phyloP scores from a whole-genome alignment of 2,329 filamentous ascomycete genomes.

The Nigrograna mackinnonii region DNA sequence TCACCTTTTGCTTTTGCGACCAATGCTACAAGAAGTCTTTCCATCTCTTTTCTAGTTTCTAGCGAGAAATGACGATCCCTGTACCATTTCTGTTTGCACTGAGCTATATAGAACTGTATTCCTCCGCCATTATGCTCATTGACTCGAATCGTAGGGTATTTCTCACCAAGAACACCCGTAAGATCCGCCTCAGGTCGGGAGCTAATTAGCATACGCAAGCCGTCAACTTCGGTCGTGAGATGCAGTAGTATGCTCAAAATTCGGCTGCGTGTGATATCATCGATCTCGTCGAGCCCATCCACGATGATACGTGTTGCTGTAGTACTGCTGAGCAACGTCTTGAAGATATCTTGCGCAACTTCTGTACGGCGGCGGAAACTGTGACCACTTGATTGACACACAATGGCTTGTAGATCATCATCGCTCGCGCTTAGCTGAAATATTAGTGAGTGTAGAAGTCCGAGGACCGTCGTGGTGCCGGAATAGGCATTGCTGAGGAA shows the following conservation, averaged over 20 bases:
- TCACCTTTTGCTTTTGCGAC: slow-evolving; percentile 26
- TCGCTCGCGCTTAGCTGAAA: slow-evolving; percentile 22
- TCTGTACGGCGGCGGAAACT: slow-evolving; percentile 13
- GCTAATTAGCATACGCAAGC: slow-evolving; percentile 18
- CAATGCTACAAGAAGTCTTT: slow-evolving; percentile 14
- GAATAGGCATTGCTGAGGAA: slow-evolving; percentile 15
- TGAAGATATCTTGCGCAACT: slow-evolving; percentile 1
- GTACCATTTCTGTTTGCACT: slow-evolving; percentile 3
- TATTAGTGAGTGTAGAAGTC: slow-evolving; percentile 24
- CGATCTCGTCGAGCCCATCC: not conserved
- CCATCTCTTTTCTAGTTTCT: slow-evolving; percentile 15
- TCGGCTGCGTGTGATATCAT: not conserved
- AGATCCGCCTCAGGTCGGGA: slow-evolving; percentile 29
- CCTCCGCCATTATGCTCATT: not conserved
- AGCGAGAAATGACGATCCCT: slow-evolving; percentile 2
- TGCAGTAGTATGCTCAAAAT: slow-evolving; percentile 1
- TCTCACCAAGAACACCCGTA: slow-evolving; percentile 1
- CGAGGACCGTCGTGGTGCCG: slow-evolving; percentile 2
- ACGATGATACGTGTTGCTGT: slow-evolving; percentile 1
- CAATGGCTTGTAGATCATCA: slow-evolving; percentile 18
- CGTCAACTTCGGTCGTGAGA: slow-evolving; percentile 1
- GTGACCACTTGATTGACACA: slow-evolving; percentile 16
- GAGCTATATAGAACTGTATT: not conserved
- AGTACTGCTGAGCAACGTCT: not conserved
- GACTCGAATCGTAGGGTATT: slow-evolving; percentile 1